These are phyloP conservation scores for Calocybe cyanea DNA, from an alignment of 768 basidiomycete species.

Conservation along the genomic window DNA sequence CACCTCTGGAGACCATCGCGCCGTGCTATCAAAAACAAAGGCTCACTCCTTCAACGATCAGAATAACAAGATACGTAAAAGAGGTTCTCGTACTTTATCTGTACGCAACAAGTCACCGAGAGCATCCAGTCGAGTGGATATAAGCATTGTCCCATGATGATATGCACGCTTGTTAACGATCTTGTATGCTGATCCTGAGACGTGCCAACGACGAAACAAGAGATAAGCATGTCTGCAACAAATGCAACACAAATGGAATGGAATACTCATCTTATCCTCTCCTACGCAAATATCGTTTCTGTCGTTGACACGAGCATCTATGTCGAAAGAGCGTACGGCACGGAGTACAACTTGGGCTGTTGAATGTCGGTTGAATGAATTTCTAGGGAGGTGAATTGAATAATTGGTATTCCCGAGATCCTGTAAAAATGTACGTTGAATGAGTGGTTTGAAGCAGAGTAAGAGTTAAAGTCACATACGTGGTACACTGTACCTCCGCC, in stretches of 20 bases:
- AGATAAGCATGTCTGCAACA: conserved; percentile 9
- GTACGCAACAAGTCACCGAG: conserved; percentile 70
- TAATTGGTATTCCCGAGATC: conserved; percentile 98
- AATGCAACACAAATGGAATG: neutral
- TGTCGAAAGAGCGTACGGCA: conserved; percentile 72
- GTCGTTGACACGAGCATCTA: conserved; percentile 79
- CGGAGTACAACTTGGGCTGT: conserved; percentile 76
- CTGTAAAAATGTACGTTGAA: conserved; percentile 39
- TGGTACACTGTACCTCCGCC: conserved; percentile 98
- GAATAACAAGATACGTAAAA: neutral
- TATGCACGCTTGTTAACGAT: conserved; percentile 88
- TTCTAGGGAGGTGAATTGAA: conserved; percentile 85
- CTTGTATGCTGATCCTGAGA: conserved; percentile 98
- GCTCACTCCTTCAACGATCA: neutral
- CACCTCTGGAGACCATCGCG: conserved; percentile 81
- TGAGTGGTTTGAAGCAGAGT: neutral
- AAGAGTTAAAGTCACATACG: conserved; percentile 42
- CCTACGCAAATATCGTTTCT: conserved; percentile 90
- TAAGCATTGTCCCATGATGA: conserved; percentile 98
- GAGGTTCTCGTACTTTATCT: conserved; percentile 47
- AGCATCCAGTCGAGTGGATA: conserved; percentile 70
- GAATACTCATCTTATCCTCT: conserved; percentile 77
- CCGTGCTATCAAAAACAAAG: conserved; percentile 51
- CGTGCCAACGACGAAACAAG: conserved; percentile 42
- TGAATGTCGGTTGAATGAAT: conserved; percentile 70